Evolutionary conservation across 306 rosid genomes (phyloP).

Genomic region (Crotalaria pallida): DNA sequence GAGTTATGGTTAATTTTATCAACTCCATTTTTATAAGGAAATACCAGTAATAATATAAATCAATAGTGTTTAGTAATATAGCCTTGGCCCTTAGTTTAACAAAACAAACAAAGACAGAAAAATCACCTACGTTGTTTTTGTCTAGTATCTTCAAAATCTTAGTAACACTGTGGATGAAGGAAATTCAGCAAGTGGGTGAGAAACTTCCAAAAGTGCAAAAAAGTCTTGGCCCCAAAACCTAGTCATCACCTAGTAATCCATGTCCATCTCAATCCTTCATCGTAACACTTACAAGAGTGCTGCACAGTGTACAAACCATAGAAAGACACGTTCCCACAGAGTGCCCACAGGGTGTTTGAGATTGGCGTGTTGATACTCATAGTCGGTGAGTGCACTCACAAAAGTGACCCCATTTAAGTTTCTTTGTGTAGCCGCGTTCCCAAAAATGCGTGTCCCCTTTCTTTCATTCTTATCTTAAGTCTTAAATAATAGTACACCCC

Average conservation of each 20-base stretch:
- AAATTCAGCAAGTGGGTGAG: background rate
- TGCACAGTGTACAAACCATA: background rate
- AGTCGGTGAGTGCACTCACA: conserved; percentile 33
- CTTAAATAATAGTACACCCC: background rate
- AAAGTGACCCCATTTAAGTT: conserved; percentile 14
- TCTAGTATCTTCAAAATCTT: background rate
- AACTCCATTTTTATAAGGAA: too few relatives aligned
- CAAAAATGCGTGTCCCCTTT: conserved; percentile 20
- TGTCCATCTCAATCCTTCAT: background rate
- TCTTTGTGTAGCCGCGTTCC: conserved; percentile 30
- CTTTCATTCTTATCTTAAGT: conserved; percentile 37
- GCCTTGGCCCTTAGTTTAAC: too few relatives aligned
- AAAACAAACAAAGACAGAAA: too few relatives aligned
- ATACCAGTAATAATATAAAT: too few relatives aligned
- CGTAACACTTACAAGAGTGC: background rate
- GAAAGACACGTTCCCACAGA: background rate
- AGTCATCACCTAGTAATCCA: too few relatives aligned
- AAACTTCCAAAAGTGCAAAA: conserved; percentile 17
- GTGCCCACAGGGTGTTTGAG: conserved; percentile 22
- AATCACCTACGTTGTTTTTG: too few relatives aligned
- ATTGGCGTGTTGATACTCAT: background rate
- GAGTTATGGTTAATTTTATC: too few relatives aligned
- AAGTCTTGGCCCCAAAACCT: conserved; percentile 8
- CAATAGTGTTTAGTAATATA: too few relatives aligned
- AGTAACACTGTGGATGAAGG: background rate